These are phyloP conservation scores for Syzygium aromaticum DNA, from an alignment of 345 rosid species.

Conservation along the genomic window DNA sequence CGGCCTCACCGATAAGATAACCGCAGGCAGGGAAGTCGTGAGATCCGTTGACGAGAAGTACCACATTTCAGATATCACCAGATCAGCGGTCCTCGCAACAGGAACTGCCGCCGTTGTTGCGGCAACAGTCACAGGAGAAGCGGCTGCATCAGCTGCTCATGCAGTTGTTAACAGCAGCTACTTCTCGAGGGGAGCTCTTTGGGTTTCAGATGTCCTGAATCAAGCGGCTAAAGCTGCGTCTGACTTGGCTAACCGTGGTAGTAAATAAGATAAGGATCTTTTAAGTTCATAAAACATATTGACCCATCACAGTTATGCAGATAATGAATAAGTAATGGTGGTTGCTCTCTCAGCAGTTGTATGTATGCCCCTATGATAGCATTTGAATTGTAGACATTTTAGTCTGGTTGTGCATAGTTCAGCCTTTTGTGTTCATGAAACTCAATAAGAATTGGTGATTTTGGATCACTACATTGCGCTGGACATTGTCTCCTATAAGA, in stretches of 20 bases:
- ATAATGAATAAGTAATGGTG: neutral
- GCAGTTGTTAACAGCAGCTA: constrained; percentile 63
- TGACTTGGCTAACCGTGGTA: constrained; percentile 42
- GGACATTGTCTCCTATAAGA: neutral
- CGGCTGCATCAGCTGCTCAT: constrained; percentile 53
- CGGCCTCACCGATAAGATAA: constrained; percentile 61
- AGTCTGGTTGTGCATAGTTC: neutral
- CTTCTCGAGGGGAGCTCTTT: constrained; percentile 77
- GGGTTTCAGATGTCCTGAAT: constrained; percentile 62
- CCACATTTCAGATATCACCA: constrained; percentile 59
- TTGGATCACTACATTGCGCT: neutral
- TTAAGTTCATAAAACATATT: neutral
- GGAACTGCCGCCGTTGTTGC: constrained; percentile 71
- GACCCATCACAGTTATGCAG: neutral
- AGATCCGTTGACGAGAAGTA: constrained; percentile 61
- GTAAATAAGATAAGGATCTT: constrained; percentile 9
- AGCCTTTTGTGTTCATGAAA: neutral
- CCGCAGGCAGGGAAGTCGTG: constrained; percentile 47
- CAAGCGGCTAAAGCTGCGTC: constrained; percentile 68
- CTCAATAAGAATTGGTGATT: neutral
- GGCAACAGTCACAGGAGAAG: constrained; percentile 48
- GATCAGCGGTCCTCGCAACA: constrained; percentile 48
- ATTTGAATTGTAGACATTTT: neutral
- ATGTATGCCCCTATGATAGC: neutral
- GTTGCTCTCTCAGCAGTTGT: neutral